Evolutionary conservation across 345 rosid genomes (phyloP).

Genomic region (Cardiospermum halicacabum): DNA sequence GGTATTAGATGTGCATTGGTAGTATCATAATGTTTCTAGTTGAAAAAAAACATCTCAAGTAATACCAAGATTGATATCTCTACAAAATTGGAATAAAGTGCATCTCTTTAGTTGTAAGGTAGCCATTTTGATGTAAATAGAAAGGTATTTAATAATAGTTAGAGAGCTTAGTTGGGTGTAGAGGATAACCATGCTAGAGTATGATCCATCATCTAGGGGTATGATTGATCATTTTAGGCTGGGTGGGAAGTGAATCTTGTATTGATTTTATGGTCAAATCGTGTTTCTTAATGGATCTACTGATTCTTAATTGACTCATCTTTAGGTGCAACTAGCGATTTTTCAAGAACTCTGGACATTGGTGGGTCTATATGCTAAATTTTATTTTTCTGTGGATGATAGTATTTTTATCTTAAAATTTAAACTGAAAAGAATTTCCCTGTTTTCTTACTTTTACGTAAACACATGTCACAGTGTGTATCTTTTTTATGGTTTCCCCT

Average conservation of each 20-base stretch:
- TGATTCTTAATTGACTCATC: background rate
- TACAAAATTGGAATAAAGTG: background rate
- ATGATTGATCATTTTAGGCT: background rate
- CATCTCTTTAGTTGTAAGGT: background rate
- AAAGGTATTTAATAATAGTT: background rate
- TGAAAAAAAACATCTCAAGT: background rate
- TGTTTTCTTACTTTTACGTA: background rate
- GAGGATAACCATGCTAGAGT: background rate
- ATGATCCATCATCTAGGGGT: background rate
- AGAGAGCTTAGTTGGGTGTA: background rate
- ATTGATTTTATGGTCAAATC: background rate
- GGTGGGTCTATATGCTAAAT: background rate
- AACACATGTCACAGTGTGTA: background rate
- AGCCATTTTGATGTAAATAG: background rate
- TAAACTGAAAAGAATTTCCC: background rate
- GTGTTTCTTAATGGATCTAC: background rate
- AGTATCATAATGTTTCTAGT: background rate
- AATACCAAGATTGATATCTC: background rate
- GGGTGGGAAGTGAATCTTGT: background rate
- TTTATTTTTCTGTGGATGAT: background rate
- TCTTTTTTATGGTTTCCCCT: background rate
- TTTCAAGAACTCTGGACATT: background rate
- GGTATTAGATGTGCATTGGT: background rate
- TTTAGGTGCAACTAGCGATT: background rate
- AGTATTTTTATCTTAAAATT: background rate